Percentiles rank a stretch among this genome's conserved stretches.
phyloP scores from a whole-genome alignment of 192 early-diverging fungal genomes.

The Allomyces macrogynus region DNA sequence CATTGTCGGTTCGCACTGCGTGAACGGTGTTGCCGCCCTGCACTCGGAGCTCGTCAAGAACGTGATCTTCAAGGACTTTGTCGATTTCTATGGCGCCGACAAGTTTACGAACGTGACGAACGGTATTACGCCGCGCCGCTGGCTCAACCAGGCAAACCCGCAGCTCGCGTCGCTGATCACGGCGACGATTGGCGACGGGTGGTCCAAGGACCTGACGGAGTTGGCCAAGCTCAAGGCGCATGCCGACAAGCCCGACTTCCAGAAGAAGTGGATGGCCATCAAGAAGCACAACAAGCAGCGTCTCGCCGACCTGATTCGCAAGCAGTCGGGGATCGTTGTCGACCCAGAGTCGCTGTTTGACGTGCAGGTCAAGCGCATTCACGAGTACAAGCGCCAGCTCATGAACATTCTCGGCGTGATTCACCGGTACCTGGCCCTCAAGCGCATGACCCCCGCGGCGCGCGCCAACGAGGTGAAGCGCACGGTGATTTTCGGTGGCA shows the following conservation, averaged over 20 bases:
- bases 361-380: conserved; percentile 93
- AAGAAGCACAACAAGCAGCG: conserved; percentile 82
- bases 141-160: conserved; percentile 94
- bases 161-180: conserved; percentile 61
- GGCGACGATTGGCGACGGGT: conserved; percentile 52
- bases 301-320: conserved; percentile 63
- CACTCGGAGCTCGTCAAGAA: conserved; percentile 66
- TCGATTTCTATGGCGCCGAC: conserved; percentile 58
- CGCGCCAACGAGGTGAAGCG: conserved; percentile 49
- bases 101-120: conserved; percentile 97
- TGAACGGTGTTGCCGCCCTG: conserved; percentile 88
- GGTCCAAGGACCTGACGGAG: conserved; percentile 53
- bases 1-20: conserved; percentile 76
- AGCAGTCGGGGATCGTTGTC: conserved; percentile 46
- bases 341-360: conserved; percentile 83
- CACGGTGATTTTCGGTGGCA: conserved; percentile 90
- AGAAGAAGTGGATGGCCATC: conserved; percentile 67
- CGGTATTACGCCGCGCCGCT: conserved; percentile 88
- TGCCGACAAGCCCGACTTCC: conserved; percentile 48
- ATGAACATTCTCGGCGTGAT: conserved; percentile 96
- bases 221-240: conserved; percentile 40
- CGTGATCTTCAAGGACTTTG: conserved; percentile 78
- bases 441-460: conserved; percentile 51
- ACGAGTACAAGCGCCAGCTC: conserved; percentile 99
- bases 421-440: conserved; percentile 72